These are phyloP conservation scores for Suillus subalutaceus DNA, from an alignment of 768 basidiomycete species.

Conservation along the genomic window DNA sequence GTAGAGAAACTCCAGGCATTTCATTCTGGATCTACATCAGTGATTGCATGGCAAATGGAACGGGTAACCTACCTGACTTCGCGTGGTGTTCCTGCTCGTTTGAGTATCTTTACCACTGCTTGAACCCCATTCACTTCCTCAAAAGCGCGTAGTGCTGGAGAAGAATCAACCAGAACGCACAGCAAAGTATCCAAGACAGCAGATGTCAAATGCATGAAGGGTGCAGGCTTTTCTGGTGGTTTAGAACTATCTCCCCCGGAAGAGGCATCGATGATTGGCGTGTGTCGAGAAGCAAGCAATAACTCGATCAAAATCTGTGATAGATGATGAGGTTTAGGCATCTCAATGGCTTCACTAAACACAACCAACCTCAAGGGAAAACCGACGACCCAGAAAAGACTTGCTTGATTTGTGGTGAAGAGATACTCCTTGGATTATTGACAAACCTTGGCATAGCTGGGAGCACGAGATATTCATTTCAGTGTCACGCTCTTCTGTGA, in stretches of 20 bases:
- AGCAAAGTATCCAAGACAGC: slow-evolving; percentile 81
- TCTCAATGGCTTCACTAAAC: background rate
- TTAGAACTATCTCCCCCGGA: slow-evolving; percentile 7
- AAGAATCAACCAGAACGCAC: slow-evolving; percentile 87
- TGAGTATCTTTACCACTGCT: slow-evolving; percentile 83
- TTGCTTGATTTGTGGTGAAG: slow-evolving; percentile 74
- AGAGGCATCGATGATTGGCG: slow-evolving; percentile 37
- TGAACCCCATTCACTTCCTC: slow-evolving; percentile 80
- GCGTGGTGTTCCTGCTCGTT: slow-evolving; percentile 82
- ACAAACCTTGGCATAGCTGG: slow-evolving; percentile 62
- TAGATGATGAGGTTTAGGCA: slow-evolving; percentile 13
- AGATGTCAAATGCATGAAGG: slow-evolving; percentile 59
- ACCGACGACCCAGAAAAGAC: slow-evolving; percentile 64
- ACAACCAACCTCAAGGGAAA: slow-evolving; percentile 63
- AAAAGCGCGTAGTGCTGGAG: slow-evolving; percentile 72
- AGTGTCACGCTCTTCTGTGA: slow-evolving; percentile 43
- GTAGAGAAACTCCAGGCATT: slow-evolving; percentile 93
- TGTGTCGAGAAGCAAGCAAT: slow-evolving; percentile 69
- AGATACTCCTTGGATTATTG: slow-evolving; percentile 75
- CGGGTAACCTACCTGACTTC: slow-evolving; percentile 80
- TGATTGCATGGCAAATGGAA: slow-evolving; percentile 36
- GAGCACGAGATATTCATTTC: slow-evolving; percentile 52
- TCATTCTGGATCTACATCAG: slow-evolving; percentile 65
- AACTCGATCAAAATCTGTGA: slow-evolving; percentile 71
- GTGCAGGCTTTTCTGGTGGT: slow-evolving; percentile 27